Evolutionary conservation across 2,329 filamentous ascomycete species (phyloP), one percentile per base, ranked within the genome.

Genomic region (Fusarium mundagurra): DNA sequence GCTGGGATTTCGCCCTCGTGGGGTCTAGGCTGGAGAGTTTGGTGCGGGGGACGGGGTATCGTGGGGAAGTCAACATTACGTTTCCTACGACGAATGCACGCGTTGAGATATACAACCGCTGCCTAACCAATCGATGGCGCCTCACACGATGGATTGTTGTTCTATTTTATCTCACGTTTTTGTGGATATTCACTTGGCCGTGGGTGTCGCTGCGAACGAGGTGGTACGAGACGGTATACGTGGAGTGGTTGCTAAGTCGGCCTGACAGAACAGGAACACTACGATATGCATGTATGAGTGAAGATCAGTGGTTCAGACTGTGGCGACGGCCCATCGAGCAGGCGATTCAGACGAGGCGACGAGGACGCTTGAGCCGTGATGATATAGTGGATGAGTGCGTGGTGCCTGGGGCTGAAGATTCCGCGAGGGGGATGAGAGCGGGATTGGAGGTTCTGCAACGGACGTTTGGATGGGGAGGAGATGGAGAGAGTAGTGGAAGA

Each of bases 161-260:
- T 85, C 50, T 93, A 16, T 93, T 91, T 83, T 90, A 89, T 78
- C 80, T 93, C 11, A 90, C 90, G 0, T 89, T 94, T 68, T 81
- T 93, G 18, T 92, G 92, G 87, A 77, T 95, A 64, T 85, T 95
- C 74, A 85, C 88, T 7, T 95, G 93, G 93, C 93, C 93, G 0
- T 88, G 89, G 64, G 85, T 95, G 18, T 91, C 89, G 82, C 87
- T 94, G 79, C 82, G 87, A 24, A 95, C 93, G 4, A 90, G 89
- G 78, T 86, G 89, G 55, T 95, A 91, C 83, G 88, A 92, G 72
- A 90, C 93, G 6, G 87, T 90, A 7, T 84, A 85, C 29, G 87
- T 88, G 1, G 85, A 91, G 39, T 95, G 92, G 91, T 75, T 76
- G 20, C 64, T 82, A 65, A 82, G 81, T 66, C 71, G 73, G 0